Conservation (phyloP, 1,139 yeast genomes). For the Lodderomyces beijingensis region DNA sequence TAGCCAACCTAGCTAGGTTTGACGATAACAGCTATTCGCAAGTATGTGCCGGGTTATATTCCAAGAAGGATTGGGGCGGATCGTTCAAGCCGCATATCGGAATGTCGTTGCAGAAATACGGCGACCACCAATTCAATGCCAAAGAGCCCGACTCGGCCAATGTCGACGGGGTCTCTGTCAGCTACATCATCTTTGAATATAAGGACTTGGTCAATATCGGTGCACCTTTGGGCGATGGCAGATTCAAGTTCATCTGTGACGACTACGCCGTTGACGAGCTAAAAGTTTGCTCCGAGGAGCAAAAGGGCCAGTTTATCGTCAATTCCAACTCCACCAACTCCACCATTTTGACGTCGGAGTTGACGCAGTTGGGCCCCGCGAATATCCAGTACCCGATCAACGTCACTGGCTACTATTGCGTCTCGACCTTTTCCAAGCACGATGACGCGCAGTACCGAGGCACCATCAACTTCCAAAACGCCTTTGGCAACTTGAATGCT, state of each 20-base stretch:
- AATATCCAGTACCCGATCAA: slow-evolving; percentile 60
- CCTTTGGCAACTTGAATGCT: slow-evolving; percentile 86
- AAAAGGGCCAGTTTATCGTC: slow-evolving; percentile 62
- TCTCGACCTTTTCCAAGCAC: slow-evolving; percentile 55
- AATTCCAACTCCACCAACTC: slow-evolving; percentile 42
- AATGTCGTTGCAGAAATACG: slow-evolving; percentile 37
- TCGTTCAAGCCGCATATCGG: slow-evolving; percentile 58
- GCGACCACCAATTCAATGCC: slow-evolving; percentile 31
- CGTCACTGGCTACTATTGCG: slow-evolving; percentile 88
- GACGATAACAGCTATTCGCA: slow-evolving; percentile 48
- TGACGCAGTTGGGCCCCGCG: slow-evolving; percentile 56
- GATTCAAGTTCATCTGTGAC: slow-evolving; percentile 67
- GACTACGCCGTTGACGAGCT: slow-evolving; percentile 56
- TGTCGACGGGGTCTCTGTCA: slow-evolving; percentile 41
- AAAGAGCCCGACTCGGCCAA: slow-evolving; percentile 22
- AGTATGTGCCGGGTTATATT: slow-evolving; percentile 86
- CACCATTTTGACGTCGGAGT: slow-evolving; percentile 52
- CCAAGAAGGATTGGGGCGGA: slow-evolving; percentile 87
- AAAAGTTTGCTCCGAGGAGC: slow-evolving; percentile 47
- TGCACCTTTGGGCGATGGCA: slow-evolving; percentile 28
- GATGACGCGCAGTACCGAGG: slow-evolving; percentile 50
- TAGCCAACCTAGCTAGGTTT: slow-evolving; percentile 49
- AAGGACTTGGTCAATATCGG: slow-evolving; percentile 74
- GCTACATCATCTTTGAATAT: slow-evolving; percentile 79
- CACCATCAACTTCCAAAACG: slow-evolving; percentile 75